Evolutionary conservation across 2,329 filamentous ascomycete species (phyloP).

Genomic region (Ceratocystis cubensis): DNA sequence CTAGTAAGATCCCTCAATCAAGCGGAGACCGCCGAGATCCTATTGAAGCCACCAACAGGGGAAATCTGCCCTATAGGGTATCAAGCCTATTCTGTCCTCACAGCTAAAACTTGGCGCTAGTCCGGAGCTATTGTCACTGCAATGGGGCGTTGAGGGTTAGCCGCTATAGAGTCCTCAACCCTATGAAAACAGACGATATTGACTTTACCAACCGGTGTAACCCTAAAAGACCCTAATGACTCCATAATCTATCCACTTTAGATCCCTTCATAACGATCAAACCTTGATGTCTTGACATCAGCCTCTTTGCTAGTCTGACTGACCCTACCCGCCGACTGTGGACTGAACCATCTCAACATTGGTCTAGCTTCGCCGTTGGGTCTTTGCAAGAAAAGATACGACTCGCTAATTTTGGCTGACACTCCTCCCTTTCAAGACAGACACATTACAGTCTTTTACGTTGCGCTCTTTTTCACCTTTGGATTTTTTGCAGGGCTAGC

Average conservation of each 20-base stretch:
- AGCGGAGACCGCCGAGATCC: conserved; percentile 9
- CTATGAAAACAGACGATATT: not conserved
- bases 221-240: not conserved
- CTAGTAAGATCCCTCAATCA: not conserved
- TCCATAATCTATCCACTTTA: not conserved
- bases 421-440: not conserved
- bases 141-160: too few species aligned
- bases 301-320: conserved; percentile 1
- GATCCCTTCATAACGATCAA: not conserved
- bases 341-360: conserved; percentile 8
- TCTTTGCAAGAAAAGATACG: not conserved
- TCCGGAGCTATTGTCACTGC: not conserved
- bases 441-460: not conserved
- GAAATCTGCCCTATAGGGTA: not conserved
- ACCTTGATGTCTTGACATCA: not conserved
- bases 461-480: not conserved
- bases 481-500: not conserved
- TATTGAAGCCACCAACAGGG: not conserved
- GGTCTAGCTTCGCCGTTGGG: not conserved
- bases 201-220: not conserved
- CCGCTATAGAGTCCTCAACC: not conserved
- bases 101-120: not conserved
- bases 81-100: not conserved
- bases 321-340: not conserved
- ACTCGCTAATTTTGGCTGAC: not conserved